Evolutionary conservation across 176 grass and related monocot species (phyloP), one percentile per base, ranked within the genome.

Genomic region (Olyra latifolia): DNA sequence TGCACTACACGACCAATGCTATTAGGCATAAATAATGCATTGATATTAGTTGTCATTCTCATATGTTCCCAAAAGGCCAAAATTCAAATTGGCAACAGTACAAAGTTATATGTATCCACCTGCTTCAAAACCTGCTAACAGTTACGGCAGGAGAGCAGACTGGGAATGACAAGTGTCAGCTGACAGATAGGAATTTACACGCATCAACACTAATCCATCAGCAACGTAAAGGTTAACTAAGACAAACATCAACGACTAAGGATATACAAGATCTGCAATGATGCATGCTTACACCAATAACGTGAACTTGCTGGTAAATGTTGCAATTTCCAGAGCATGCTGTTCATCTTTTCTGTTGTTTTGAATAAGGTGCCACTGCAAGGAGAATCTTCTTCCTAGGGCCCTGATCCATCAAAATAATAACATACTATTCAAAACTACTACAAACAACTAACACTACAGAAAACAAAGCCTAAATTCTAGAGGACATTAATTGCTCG

Each of bases 301-400:
- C 58, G 63, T 85, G 59, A 49, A 66, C 28, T 72, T 40, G 40
- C 72, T 40, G 41, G 46, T 15, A 20, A 71, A 85, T 48, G 19
- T 73, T 47, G 56, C 32, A 32, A 23, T 5, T 39, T 62, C 55
- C n/a, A 81, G 47, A 81, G 41, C 65, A 48, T 50, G 48, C 28
- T 14, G 19, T 57, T 89, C 72, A 89, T 66, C 61, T 72, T 41
- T 71, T 77, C 6, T 58, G 76, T 14, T 83, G 83, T 89, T 89
- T 94, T 56, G 81, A 40, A 24, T 80, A 79, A 67, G 92, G 66
- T 38, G 85, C 75, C 24, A 87, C 64, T 55, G 92, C 92, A 68
- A 87, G 89, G 9, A 94, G 89, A 42, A 94, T 94, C 81, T 94
- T 94, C 92, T 94, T 94, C 78, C 92, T 73, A 41, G 92, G 92